A percentile compares a stretch with the other conserved stretches of the same genome.
Conservation (phyloP, 352 stramenopile species). For the Globisporangium lucens region DNA sequence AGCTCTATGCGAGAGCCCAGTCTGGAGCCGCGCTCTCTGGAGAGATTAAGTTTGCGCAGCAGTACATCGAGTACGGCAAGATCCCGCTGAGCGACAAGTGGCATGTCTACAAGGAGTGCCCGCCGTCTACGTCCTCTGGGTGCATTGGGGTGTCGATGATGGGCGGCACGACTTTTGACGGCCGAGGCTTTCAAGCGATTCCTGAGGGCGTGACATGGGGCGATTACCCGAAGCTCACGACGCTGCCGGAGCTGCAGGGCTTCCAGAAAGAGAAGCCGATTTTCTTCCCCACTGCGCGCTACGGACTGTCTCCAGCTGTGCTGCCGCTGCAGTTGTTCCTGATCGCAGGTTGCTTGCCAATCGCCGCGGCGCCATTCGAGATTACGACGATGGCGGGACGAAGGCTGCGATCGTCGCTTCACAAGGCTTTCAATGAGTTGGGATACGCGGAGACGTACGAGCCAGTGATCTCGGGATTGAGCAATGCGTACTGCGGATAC, state of each 20-base stretch:
- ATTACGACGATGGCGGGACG: slow-evolving; percentile 82
- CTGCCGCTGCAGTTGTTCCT: slow-evolving; percentile 72
- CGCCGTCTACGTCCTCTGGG: slow-evolving; percentile 62
- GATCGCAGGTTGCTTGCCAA: slow-evolving; percentile 49
- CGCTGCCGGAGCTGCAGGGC: slow-evolving; percentile 66
- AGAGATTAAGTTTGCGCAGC: slow-evolving; percentile 47
- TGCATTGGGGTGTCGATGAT: slow-evolving; percentile 87
- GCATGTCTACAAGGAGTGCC: slow-evolving; percentile 67
- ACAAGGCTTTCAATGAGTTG: slow-evolving; percentile 25
- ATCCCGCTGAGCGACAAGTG: slow-evolving; percentile 62
- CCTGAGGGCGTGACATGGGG: slow-evolving; percentile 71
- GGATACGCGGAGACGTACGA: slow-evolving; percentile 18
- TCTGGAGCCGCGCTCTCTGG: slow-evolving; percentile 34
- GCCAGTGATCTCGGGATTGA: slow-evolving; percentile 68
- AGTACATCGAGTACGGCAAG: slow-evolving; percentile 76
- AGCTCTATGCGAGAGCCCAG: slow-evolving; percentile 53
- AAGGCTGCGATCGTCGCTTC: slow-evolving; percentile 46
- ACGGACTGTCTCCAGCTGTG: slow-evolving; percentile 65
- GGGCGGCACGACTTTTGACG: slow-evolving; percentile 74
- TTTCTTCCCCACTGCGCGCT: slow-evolving; percentile 73
- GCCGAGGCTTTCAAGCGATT: slow-evolving; percentile 53
- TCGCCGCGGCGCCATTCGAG: slow-evolving; percentile 81
- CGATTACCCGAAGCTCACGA: slow-evolving; percentile 66
- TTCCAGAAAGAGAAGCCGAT: slow-evolving; percentile 79
- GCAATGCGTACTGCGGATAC: slow-evolving; percentile 85